These are phyloP conservation scores for Borealophlyctis nickersoniae DNA, from an alignment of 192 early-diverging fungal genomes.

Conservation along the genomic window DNA sequence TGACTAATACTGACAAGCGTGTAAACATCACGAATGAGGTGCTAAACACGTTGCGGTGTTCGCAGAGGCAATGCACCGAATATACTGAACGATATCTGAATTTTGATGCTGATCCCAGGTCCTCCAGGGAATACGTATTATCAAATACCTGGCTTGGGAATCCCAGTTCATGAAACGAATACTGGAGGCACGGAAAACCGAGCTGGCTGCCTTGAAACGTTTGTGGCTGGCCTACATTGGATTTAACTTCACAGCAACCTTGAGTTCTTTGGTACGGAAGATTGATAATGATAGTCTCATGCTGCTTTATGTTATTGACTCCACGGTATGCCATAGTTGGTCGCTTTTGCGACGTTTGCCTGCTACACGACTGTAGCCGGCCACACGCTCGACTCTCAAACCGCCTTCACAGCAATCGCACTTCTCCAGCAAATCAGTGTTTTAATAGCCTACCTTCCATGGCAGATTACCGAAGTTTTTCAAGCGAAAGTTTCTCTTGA, in stretches of 20 bases:
- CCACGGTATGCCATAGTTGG: too few species aligned
- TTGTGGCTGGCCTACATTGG: slow-evolving; percentile 22
- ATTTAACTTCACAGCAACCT: not conserved
- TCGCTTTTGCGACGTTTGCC: slow-evolving; percentile 51
- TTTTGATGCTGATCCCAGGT: too few species aligned
- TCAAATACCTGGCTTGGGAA: slow-evolving; percentile 78
- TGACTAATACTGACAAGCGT: slow-evolving; percentile 63
- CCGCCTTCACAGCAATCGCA: slow-evolving; percentile 43
- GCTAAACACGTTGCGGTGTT: slow-evolving; percentile 71
- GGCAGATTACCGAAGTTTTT: slow-evolving; percentile 34
- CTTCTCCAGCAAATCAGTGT: slow-evolving; percentile 26
- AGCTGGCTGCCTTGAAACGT: slow-evolving; percentile 21
- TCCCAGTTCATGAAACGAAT: slow-evolving; percentile 28
- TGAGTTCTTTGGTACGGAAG: not conserved
- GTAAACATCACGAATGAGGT: slow-evolving; percentile 81
- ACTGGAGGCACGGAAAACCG: slow-evolving; percentile 25
- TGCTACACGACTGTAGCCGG: slow-evolving; percentile 42
- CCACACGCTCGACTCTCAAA: slow-evolving; percentile 37
- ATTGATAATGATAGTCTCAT: too few species aligned
- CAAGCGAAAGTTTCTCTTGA: slow-evolving; percentile 50
- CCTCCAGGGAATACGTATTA: slow-evolving; percentile 86
- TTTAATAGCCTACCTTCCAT: slow-evolving; percentile 21
- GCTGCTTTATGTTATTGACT: too few species aligned
- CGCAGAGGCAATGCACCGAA: too few species aligned
- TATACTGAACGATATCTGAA: too few species aligned